These are phyloP conservation scores for Ceratobasidium sp. DNA, from an alignment of 1,284 basidiomycete species.

Conservation along the genomic window DNA sequence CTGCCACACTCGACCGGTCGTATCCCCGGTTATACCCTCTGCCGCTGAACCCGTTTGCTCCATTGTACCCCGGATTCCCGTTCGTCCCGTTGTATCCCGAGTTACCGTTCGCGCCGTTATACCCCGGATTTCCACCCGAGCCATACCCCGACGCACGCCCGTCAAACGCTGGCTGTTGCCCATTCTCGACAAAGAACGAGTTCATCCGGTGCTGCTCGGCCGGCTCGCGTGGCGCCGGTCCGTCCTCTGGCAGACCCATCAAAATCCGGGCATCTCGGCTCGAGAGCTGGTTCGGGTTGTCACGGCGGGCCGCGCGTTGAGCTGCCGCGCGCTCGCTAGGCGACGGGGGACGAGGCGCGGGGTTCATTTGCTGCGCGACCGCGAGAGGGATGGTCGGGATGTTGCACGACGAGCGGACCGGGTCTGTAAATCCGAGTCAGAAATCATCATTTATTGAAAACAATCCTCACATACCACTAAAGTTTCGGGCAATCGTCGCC, in stretches of 20 bases:
- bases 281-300: constrained; percentile 92
- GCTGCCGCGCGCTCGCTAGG: constrained; percentile 89
- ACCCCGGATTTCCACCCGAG: neutral
- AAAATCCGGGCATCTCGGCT: constrained; percentile 85
- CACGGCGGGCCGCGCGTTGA: constrained; percentile 87
- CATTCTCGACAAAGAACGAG: constrained; percentile 38
- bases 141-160: constrained; percentile 49
- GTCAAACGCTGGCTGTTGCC: constrained; percentile 54
- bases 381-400: constrained; percentile 96
- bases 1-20: constrained; percentile 57
- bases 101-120: neutral
- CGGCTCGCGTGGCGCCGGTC: constrained; percentile 29
- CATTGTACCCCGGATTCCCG: neutral
- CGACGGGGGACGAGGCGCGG: constrained; percentile 93
- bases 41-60: neutral
- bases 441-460: neutral
- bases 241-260: constrained; percentile 68
- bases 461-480: constrained; percentile 72
- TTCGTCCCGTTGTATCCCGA: neutral
- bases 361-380: constrained; percentile 96
- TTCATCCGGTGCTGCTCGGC: constrained; percentile 38
- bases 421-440: constrained; percentile 66
- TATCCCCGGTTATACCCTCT: neutral
- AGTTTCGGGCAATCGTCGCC: constrained; percentile 94
- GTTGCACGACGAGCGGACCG: constrained; percentile 96